phyloP scores from a whole-genome alignment of 108 stramenopile species.

The Cyclotella atomus region DNA sequence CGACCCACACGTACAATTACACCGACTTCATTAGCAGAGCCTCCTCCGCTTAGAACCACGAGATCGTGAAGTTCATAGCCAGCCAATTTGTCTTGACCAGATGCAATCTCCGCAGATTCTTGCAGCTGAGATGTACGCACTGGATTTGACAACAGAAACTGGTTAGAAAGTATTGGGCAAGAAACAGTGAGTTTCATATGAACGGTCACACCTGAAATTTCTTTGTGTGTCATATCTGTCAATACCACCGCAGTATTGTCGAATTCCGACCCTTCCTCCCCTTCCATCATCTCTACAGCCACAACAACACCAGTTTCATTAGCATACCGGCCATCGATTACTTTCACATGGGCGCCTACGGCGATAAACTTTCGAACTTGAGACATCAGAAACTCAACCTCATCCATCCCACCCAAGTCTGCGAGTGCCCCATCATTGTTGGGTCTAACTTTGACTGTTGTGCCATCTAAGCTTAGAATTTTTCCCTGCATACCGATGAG shows the following conservation, averaged over 20 bases:
- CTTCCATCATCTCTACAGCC: conserved; percentile 80
- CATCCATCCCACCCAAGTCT: conserved; percentile 78
- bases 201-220: conserved; percentile 66
- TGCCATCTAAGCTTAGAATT: conserved; percentile 87
- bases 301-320: conserved; percentile 97
- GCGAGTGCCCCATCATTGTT: conserved; percentile 57
- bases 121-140: conserved; percentile 86
- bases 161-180: background rate
- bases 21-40: conserved; percentile 89
- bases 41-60: conserved; percentile 89
- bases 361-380: conserved; percentile 94
- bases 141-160: background rate
- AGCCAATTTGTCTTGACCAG: conserved; percentile 85
- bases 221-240: conserved; percentile 92
- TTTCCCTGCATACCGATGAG: conserved; percentile 92
- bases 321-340: conserved; percentile 93
- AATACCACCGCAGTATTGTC: conserved; percentile 90
- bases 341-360: conserved; percentile 95
- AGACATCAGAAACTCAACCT: conserved; percentile 88
- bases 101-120: conserved; percentile 87
- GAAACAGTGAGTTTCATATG: background rate
- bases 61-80: conserved; percentile 92
- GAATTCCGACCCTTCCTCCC: conserved; percentile 58
- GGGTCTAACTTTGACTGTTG: conserved; percentile 92
- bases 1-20: conserved; percentile 92